Evolutionary conservation across 148 eudicot species (phyloP).

Genomic region (Rhododendron kiyosumense): DNA sequence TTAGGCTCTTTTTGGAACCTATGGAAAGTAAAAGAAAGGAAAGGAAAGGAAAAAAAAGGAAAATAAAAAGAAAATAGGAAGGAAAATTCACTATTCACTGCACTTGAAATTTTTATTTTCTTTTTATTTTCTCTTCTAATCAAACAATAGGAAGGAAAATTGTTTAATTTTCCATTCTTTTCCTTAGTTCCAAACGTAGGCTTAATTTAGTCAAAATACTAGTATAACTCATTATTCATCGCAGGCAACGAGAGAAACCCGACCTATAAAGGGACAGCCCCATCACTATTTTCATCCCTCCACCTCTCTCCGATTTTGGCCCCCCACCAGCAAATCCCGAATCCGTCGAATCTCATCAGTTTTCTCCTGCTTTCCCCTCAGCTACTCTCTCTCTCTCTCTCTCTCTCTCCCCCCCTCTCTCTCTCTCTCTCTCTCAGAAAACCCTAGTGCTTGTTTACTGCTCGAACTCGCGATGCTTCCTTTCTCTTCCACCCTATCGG

Average conservation of each 20-base stretch:
- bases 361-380: not conserved
- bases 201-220: no score
- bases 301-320: not conserved
- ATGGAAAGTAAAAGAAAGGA: no score
- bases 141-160: no score
- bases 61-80: no score
- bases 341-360: not conserved
- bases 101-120: no score
- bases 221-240: not conserved
- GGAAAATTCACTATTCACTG: no score
- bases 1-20: no score
- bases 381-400: not conserved
- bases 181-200: no score
- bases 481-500: conserved; percentile 38
- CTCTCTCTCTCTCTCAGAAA: not conserved
- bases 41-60: no score
- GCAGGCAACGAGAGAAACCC: not conserved
- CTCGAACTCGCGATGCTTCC: conserved; percentile 40
- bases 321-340: not conserved
- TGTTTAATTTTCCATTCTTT: no score
- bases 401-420: not conserved
- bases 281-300: not conserved
- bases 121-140: no score
- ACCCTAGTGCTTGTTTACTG: conserved; percentile 20
- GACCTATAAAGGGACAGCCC: not conserved